Evolutionary conservation across 2,329 filamentous ascomycete species (phyloP).

Genomic region (Ilyonectria robusta): DNA sequence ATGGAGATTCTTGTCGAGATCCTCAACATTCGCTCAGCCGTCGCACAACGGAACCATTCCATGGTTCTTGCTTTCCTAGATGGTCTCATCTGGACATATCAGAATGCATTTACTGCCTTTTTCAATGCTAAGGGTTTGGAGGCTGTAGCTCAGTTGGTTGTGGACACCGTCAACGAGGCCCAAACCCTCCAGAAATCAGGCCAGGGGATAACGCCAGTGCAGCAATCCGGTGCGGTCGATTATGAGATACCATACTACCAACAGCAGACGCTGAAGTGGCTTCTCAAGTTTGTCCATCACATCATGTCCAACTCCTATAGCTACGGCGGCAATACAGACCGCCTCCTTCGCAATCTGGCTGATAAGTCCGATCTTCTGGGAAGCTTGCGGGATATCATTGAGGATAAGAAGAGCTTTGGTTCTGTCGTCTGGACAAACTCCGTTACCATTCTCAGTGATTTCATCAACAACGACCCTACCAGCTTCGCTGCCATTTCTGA

Average conservation of each 20-base stretch:
- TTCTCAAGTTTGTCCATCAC: constrained; percentile 96
- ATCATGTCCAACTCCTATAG: constrained; percentile 85
- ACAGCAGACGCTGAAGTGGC: constrained; percentile 92
- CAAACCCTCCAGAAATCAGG: constrained; percentile 76
- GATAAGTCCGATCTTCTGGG: constrained; percentile 89
- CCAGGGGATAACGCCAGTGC: constrained; percentile 77
- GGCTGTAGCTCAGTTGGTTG: constrained; percentile 88
- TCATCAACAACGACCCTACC: constrained; percentile 98
- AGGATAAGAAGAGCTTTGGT: constrained; percentile 84
- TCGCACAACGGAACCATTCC: constrained; percentile 87
- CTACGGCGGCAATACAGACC: constrained; percentile 86
- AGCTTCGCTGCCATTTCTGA: constrained; percentile 97
- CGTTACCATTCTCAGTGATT: constrained; percentile 91
- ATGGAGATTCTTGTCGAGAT: constrained; percentile 93
- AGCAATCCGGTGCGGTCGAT: constrained; percentile 87
- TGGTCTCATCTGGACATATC: constrained; percentile 86
- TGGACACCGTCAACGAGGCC: constrained; percentile 81
- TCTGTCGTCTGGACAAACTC: constrained; percentile 97
- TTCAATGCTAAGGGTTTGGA: constrained; percentile 88
- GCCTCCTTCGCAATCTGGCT: constrained; percentile 91
- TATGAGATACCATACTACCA: constrained; percentile 95
- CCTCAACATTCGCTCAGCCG: constrained; percentile 83
- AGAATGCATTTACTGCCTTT: constrained; percentile 86
- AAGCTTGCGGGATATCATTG: constrained; percentile 85
- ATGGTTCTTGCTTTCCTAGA: constrained; percentile 91